These are phyloP conservation scores for Psophocarpus tetragonolobus DNA, from an alignment of 306 rosid species.

Conservation along the genomic window DNA sequence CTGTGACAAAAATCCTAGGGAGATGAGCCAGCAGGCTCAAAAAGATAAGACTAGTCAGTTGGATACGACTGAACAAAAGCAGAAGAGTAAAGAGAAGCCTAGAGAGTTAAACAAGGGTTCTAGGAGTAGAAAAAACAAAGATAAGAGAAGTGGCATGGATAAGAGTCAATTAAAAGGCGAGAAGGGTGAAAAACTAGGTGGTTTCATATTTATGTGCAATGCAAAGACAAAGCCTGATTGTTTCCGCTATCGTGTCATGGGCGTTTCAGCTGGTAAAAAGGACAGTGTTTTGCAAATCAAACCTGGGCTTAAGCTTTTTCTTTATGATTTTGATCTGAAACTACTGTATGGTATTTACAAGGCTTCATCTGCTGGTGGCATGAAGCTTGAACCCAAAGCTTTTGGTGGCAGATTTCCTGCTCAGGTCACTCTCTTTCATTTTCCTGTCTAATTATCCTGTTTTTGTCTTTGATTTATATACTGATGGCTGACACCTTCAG, in stretches of 20 bases:
- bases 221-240: slow-evolving; percentile 93
- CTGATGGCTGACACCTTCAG: slow-evolving; percentile 50
- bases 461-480: slow-evolving; percentile 23
- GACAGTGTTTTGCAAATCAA: slow-evolving; percentile 62
- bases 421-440: slow-evolving; percentile 59
- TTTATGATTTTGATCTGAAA: slow-evolving; percentile 89
- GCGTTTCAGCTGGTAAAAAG: slow-evolving; percentile 63
- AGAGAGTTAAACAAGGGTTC: slow-evolving; percentile 35
- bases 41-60: slow-evolving; percentile 19
- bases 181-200: slow-evolving; percentile 67
- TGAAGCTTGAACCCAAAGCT: slow-evolving; percentile 88
- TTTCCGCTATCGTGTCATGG: slow-evolving; percentile 75
- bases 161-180: slow-evolving; percentile 33
- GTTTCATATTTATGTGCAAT: slow-evolving; percentile 94
- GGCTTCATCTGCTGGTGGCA: slow-evolving; percentile 81
- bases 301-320: slow-evolving; percentile 81
- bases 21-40: slow-evolving; percentile 25
- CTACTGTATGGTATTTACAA: slow-evolving; percentile 77
- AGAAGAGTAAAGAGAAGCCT: slow-evolving; percentile 34
- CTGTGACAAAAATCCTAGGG: slow-evolving; percentile 10
- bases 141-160: slow-evolving; percentile 23
- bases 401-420: slow-evolving; percentile 88
- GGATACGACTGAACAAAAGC: slow-evolving; percentile 37
- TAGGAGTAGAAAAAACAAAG: slow-evolving; percentile 39
- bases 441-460: not conserved